A percentile compares a stretch with the other conserved stretches of the same genome.
Evolutionary conservation across 2,329 filamentous ascomycete species (phyloP).

Genomic region (Hypoxylon rubiginosum): DNA sequence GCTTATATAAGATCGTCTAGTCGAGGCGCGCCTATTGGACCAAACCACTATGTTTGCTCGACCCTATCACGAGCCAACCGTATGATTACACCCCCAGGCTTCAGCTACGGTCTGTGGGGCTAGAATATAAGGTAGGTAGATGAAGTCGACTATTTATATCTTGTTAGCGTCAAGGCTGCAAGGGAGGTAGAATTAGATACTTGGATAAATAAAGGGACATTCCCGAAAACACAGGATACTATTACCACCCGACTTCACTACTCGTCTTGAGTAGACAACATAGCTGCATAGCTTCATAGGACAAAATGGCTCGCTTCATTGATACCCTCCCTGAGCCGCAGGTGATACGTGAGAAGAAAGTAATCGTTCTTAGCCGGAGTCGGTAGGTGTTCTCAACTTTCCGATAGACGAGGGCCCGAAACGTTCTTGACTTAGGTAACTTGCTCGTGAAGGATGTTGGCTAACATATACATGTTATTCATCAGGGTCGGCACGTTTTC

Average conservation of each 20-base stretch:
- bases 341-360: slow-evolving; percentile 37
- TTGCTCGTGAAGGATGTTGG: neutral
- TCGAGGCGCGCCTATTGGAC: neutral
- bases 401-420: neutral
- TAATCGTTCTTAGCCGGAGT: slow-evolving; percentile 41
- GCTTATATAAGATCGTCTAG: neutral
- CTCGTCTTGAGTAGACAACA: neutral
- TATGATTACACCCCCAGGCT: neutral
- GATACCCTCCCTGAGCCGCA: slow-evolving; percentile 38
- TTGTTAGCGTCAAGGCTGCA: neutral
- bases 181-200: neutral
- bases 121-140: neutral
- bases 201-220: neutral
- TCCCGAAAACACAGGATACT: neutral
- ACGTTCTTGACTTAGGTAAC: neutral
- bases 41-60: neutral
- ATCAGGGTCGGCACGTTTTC: slow-evolving; percentile 46
- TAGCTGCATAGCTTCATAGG: neutral
- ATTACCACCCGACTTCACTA: neutral
- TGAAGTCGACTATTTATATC: neutral
- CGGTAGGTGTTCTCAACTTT: slow-evolving; percentile 27
- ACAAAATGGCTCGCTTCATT: slow-evolving; percentile 40
- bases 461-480: neutral
- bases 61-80: too few relatives aligned
- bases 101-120: neutral